Evolutionary conservation across 257 asterid genomes (phyloP).

Genomic region (Nicotiana tabacum): DNA sequence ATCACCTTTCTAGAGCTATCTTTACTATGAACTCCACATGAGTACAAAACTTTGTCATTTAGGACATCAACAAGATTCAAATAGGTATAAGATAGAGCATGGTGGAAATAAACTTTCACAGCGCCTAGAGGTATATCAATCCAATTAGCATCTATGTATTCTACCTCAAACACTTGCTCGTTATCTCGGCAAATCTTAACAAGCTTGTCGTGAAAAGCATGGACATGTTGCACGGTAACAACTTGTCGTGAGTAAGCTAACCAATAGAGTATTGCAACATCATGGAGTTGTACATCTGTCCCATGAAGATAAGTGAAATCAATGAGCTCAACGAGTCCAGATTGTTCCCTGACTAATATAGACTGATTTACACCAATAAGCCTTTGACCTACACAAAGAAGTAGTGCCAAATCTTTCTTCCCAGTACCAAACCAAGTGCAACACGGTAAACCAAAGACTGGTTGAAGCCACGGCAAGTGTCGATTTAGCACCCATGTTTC

Average conservation of each 20-base stretch:
- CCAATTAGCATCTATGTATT: not conserved
- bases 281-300: not conserved
- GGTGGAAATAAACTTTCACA: constrained; percentile 47
- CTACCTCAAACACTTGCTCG: not conserved
- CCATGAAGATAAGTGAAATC: not conserved
- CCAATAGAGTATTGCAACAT: not conserved
- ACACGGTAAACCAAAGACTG: no score
- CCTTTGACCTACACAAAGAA: no score
- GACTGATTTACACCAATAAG: no score
- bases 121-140: not conserved
- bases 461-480: no score
- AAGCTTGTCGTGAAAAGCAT: not conserved
- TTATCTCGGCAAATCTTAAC: not conserved
- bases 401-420: no score
- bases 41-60: not conserved
- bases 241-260: not conserved
- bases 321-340: no score
- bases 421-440: no score
- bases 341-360: no score
- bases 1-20: constrained; percentile 47
- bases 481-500: no score
- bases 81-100: constrained; percentile 42
- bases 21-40: constrained; percentile 44
- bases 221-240: not conserved
- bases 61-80: constrained; percentile 53